Evolutionary conservation across 2,329 filamentous ascomycete genomes (phyloP), one percentile per base, ranked within the genome.

Genomic region (Cordyceps farinosa): DNA sequence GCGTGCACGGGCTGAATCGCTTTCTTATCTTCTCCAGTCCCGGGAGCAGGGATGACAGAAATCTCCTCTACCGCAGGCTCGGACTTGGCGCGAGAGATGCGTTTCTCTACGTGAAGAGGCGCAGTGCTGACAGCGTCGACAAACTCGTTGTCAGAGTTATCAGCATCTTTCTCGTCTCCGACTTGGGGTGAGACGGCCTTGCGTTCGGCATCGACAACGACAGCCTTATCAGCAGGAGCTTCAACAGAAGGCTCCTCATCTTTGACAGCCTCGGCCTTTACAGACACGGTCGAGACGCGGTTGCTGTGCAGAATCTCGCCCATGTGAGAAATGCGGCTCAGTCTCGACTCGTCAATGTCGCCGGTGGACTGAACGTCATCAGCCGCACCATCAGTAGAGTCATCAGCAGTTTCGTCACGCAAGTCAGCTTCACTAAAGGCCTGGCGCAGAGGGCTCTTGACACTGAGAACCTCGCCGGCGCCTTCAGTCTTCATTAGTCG

Each of bases 401-500:
- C 42, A 11, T 32, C 17, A 17, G 42, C 57, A 57, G 69, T 68
- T 9, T 61, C 62, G 22, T 66, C 54, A 5, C 53, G 56, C 44
- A 72, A 48, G 32, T 75, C 73, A 6, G 70, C 66, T 34, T 75
- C 74, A 55, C 67, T 71, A 62, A 84, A 85, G 0, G 82, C 79
- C 61, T 80, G 78, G 62, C 80, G 77, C 6, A 84, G 71, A 15
- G 84, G 83, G 68, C 82, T 86, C 67, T 74, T 76, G 11, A 83
- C 72, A 72, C 73, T 65, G 67, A 73, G 69, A 3, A 90, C 73
- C 78, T 94, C 73, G 77, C 87, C 70, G 82, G 90, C 79, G 75
- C 90, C 76, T 36, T 77, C 76, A 74, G 83, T 72, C 71, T 78
- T 82, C 68, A 79, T 80, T 3, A 76, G 78, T 48, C 80, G 76